Base-by-base conservation (phyloP, 2,329 filamentous ascomycete species). In the Fusarium azukiicola region DNA sequence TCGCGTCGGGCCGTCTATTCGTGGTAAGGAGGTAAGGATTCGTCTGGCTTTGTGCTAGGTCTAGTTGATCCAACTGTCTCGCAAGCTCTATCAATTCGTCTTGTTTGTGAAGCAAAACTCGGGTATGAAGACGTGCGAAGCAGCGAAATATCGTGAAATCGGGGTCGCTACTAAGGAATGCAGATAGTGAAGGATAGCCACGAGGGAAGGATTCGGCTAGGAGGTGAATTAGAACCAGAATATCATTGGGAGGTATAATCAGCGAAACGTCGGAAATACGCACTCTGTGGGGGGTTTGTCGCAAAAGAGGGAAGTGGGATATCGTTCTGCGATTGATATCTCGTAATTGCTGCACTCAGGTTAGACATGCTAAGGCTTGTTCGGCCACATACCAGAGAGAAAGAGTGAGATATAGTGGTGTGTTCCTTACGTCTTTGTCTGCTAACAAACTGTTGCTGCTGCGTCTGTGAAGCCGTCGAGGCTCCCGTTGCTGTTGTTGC, bases 121-220 rank as follows among this genome's bases (percentile, higher is more conserved):
- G 58, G 2, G 58, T 42, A 38, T 63, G 58, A 8, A 63, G 40
- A 5, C 58, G 58, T 8, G 58, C 10, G 5, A 63, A 63, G 58
- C 38, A 42, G 7, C 58, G 58, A 40, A 63, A 63, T 44, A 63
- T 63, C 6, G 58, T 44, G 38, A 63, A 63, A 32, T 63, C 58
- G 9, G 40, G 36, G 40, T 63, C 58, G 23, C 58, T 44, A 23
- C 38, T 44, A 19, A 63, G 36, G 38, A 63, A 44, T 7, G 58
- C 58, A 16, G 58, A 63, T 42, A 63, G 27, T 8, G 36, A 63
- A 19, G 58, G 58, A 44, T 63, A 63, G 5, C 58, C 58, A 27
- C 58, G 58, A 12, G 58, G 58, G 5, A 63, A 63, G 3, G 58
- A 63, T 63, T 63, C 58, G 40, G 44, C 58, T 63, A 19, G 4